phyloP scores from a whole-genome alignment of 176 grass and related monocot genomes.

The Puya raimondii region DNA sequence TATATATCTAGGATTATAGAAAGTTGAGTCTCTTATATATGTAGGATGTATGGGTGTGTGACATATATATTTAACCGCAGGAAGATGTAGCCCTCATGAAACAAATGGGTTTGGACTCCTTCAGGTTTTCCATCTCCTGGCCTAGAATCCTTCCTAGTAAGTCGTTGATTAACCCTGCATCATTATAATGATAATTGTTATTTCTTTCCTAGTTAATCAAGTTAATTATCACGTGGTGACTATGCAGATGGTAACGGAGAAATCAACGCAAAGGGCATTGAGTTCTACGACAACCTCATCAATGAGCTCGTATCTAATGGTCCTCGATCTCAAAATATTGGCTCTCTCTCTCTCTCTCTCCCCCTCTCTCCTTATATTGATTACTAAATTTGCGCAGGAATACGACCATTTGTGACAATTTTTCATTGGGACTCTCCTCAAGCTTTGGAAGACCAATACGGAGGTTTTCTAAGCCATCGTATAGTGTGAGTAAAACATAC shows the following conservation, averaged over 20 bases:
- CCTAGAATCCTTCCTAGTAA: constrained; percentile 54
- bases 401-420: constrained; percentile 56
- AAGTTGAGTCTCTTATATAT: too few species aligned
- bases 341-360: background rate
- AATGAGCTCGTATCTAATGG: constrained; percentile 39
- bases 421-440: constrained; percentile 66
- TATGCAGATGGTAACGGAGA: constrained; percentile 44
- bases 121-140: constrained; percentile 67
- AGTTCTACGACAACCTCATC: constrained; percentile 52
- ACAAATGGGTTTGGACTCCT: constrained; percentile 57
- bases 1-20: too few species aligned
- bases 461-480: constrained; percentile 43
- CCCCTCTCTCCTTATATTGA: background rate
- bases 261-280: constrained; percentile 43
- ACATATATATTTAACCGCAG: constrained; percentile 6
- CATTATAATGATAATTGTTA: background rate
- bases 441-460: constrained; percentile 51
- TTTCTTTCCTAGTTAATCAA: background rate
- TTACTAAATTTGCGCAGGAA: constrained; percentile 16
- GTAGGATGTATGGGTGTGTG: too few species aligned
- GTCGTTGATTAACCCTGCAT: background rate
- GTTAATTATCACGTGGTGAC: background rate
- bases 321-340: constrained; percentile 1
- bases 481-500: constrained; percentile 32
- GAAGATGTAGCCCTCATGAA: constrained; percentile 62